Conservation (phyloP, 257 asterid species). For the Solanum sitiens region DNA sequence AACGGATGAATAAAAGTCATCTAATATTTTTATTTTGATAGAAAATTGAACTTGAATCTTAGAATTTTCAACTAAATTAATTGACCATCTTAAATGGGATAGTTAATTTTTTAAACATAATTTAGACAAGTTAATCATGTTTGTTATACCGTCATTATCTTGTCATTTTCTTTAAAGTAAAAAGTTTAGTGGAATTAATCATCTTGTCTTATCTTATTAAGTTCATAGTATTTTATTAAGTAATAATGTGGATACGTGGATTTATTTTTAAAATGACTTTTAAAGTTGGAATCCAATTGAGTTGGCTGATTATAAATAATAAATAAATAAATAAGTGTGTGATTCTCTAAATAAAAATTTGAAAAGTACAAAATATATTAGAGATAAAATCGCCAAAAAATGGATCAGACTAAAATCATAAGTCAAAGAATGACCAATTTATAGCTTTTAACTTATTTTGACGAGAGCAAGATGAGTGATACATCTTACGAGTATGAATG, state of each 20-base stretch:
- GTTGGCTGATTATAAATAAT: background rate
- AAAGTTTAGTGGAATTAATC: background rate
- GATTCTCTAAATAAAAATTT: background rate
- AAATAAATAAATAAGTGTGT: background rate
- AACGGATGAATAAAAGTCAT: background rate
- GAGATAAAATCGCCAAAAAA: background rate
- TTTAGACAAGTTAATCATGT: background rate
- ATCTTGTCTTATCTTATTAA: background rate
- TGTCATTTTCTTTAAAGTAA: background rate
- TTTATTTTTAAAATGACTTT: background rate
- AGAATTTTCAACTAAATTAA: background rate
- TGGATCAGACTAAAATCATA: background rate
- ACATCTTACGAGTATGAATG: rapidly evolving
- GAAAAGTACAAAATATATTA: background rate
- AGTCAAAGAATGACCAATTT: background rate
- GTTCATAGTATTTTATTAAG: background rate
- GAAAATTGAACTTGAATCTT: background rate
- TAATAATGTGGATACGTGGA: background rate
- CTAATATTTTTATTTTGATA: background rate
- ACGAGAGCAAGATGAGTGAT: background rate
- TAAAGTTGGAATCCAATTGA: background rate
- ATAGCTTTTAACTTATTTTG: background rate
- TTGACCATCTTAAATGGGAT: background rate
- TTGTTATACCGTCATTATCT: background rate
- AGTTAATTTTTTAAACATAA: background rate